These are phyloP conservation scores for Linum trigynum DNA, from an alignment of 345 rosid genomes.

Conservation along the genomic window DNA sequence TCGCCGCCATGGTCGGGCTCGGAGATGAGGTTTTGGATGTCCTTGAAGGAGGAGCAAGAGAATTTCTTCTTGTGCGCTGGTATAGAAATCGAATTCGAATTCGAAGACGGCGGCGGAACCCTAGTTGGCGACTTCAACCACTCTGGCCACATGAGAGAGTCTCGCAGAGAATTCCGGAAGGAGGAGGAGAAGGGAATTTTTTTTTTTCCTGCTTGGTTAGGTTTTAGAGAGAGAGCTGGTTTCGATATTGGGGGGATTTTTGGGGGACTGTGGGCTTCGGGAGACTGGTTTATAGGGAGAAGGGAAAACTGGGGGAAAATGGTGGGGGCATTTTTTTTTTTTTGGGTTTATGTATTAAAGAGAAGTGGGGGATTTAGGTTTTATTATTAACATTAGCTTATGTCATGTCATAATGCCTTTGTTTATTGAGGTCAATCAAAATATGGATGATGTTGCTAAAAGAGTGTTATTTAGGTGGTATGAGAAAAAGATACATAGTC, in stretches of 20 bases:
- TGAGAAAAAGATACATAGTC: no score
- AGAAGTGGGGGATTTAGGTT: no score
- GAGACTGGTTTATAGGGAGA: background rate
- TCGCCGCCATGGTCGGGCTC: background rate
- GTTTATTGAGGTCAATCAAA: no score
- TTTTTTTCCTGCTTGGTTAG: background rate
- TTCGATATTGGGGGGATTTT: background rate
- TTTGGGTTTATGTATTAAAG: no score
- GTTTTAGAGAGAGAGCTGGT: background rate
- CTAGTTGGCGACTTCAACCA: background rate
- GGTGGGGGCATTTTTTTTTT: background rate
- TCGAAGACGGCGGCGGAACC: background rate
- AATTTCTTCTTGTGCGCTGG: background rate
- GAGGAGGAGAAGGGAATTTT: background rate
- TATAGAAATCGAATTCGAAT: background rate
- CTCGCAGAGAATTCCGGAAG: background rate
- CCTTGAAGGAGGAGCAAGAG: background rate
- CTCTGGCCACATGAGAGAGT: constrained; percentile 9
- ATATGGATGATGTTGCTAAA: no score
- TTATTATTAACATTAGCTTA: no score
- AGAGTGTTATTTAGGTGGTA: no score
- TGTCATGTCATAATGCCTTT: no score
- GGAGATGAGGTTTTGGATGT: background rate
- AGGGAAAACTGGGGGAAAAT: background rate
- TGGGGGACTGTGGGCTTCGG: no score